A percentile compares a stretch with the other conserved stretches of the same genome.
Evolutionary conservation across 148 eudicot genomes (phyloP).

Genomic region (Linanthus parryae): DNA sequence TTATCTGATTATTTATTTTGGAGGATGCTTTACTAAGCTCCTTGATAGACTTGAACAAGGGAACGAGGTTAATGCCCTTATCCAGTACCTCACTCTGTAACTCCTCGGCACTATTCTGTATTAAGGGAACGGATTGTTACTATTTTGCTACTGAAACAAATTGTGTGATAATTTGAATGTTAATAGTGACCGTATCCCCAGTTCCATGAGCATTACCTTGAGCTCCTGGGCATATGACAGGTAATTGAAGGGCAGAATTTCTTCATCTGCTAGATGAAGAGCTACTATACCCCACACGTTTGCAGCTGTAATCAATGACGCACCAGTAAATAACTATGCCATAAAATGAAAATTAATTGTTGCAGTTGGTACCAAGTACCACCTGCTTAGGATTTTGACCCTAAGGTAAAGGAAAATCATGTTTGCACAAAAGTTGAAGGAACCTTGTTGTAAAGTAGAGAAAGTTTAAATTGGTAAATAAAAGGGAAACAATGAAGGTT

Average conservation of each 20-base stretch:
- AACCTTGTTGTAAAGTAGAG: too few relatives aligned
- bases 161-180: not conserved
- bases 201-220: conserved; percentile 28
- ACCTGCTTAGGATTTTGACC: not conserved
- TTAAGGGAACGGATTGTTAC: not conserved
- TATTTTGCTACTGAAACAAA: not conserved
- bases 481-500: too few relatives aligned
- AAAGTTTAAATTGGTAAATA: too few relatives aligned
- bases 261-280: conserved; percentile 50
- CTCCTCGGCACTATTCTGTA: conserved; percentile 45
- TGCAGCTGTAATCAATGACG: conserved; percentile 33
- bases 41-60: conserved; percentile 41
- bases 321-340: not conserved
- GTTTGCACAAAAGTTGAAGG: too few relatives aligned
- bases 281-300: conserved; percentile 47
- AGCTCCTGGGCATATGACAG: conserved; percentile 38
- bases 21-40: conserved; percentile 37
- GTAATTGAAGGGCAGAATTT: conserved; percentile 37
- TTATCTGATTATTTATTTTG: conserved; percentile 33
- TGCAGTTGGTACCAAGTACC: not conserved
- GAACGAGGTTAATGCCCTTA: conserved; percentile 27
- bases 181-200: not conserved
- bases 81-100: conserved; percentile 23
- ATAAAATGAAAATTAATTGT: not conserved
- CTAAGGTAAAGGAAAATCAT: too few relatives aligned